Evolutionary conservation across 306 rosid genomes (phyloP).

Genomic region (Ceratonia siliqua): DNA sequence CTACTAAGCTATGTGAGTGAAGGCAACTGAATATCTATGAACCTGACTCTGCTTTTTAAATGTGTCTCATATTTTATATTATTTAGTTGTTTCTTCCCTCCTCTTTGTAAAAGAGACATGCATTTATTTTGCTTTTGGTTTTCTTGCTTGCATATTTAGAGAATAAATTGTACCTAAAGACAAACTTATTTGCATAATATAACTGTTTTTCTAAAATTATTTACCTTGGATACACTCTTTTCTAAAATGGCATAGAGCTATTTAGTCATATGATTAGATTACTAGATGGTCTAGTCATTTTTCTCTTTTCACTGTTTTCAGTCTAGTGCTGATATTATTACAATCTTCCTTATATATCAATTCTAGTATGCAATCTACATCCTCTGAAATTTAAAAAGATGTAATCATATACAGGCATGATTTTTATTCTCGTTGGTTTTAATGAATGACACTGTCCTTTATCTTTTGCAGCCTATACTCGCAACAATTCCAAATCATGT

Average conservation of each 20-base stretch:
- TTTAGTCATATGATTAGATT: slow-evolving; percentile 11
- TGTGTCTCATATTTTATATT: slow-evolving; percentile 21
- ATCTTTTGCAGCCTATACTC: slow-evolving; percentile 63
- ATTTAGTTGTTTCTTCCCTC: slow-evolving; percentile 18
- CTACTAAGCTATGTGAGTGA: no score
- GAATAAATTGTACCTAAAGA: slow-evolving; percentile 18
- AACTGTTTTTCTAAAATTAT: neutral
- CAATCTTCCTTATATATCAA: slow-evolving; percentile 12
- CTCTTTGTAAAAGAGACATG: slow-evolving; percentile 1
- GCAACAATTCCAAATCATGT: slow-evolving; percentile 70
- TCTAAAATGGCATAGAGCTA: slow-evolving; percentile 18
- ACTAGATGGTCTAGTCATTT: neutral
- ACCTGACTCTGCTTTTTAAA: slow-evolving; percentile 3
- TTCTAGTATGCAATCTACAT: slow-evolving; percentile 4
- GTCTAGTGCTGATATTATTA: slow-evolving; percentile 22
- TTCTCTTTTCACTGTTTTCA: slow-evolving; percentile 18
- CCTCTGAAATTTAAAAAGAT: slow-evolving; percentile 10
- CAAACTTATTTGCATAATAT: neutral
- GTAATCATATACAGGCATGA: slow-evolving; percentile 13
- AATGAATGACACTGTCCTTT: slow-evolving; percentile 10
- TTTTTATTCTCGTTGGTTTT: slow-evolving; percentile 23
- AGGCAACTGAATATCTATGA: no score
- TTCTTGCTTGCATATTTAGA: slow-evolving; percentile 11
- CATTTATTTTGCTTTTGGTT: slow-evolving; percentile 16
- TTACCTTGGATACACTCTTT: slow-evolving; percentile 5